phyloP scores from a whole-genome alignment of 345 rosid species.

The Psidium friedrichsthalianum region DNA sequence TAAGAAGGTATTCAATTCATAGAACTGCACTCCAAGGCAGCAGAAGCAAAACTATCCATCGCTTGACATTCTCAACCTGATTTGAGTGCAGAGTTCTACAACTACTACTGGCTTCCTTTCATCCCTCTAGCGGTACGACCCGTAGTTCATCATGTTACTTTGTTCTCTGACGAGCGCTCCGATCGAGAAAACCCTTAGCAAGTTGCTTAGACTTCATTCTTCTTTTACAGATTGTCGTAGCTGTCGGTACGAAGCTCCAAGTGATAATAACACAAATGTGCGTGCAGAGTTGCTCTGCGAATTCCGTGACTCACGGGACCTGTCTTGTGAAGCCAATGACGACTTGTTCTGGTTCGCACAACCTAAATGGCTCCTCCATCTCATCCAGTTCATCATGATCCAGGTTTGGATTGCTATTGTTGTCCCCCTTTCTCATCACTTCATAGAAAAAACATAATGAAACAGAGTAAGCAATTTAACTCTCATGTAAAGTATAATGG shows the following conservation, averaged over 20 bases:
- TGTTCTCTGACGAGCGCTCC: not conserved
- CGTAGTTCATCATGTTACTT: not conserved
- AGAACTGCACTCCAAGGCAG: not conserved
- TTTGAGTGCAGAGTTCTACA: constrained; percentile 9
- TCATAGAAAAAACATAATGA: not conserved
- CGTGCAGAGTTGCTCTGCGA: constrained; percentile 3
- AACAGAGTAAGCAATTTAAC: not conserved
- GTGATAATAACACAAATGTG: constrained; percentile 12
- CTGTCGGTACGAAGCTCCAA: constrained; percentile 10
- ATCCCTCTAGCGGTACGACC: constrained; percentile 11
- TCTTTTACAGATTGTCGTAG: constrained; percentile 4
- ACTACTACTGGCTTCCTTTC: constrained; percentile 17
- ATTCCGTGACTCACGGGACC: constrained; percentile 2
- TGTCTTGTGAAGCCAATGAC: constrained; percentile 3
- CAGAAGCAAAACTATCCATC: not conserved
- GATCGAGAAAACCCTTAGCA: not conserved
- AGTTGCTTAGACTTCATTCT: not conserved
- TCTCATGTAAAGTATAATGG: not conserved
- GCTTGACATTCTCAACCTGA: not conserved
- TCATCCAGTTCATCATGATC: constrained; percentile 11
- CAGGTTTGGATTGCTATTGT: not conserved
- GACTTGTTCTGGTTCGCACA: constrained; percentile 13
- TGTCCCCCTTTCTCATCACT: not conserved
- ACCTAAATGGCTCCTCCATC: constrained; percentile 12
- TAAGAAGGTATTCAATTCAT: not conserved